Evolutionary conservation across 208 protist species (phyloP).

Genomic region (Trypanosomatidae sp.): DNA sequence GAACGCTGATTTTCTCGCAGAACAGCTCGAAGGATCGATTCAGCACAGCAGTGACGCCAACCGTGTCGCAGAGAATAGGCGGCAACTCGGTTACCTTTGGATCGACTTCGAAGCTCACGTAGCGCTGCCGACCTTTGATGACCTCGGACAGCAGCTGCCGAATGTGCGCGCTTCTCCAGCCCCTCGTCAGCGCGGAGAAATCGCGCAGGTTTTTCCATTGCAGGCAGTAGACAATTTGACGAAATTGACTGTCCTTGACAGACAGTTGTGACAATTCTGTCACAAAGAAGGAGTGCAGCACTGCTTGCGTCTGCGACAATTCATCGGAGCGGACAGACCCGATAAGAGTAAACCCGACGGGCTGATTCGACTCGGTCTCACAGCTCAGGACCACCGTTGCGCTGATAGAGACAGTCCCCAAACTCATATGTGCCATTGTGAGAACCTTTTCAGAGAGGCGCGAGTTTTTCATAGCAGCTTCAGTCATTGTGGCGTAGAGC

Average conservation of each 20-base stretch:
- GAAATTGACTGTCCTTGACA: slow-evolving; percentile 37
- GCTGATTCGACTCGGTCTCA: slow-evolving; percentile 35
- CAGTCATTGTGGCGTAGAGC: slow-evolving; percentile 59
- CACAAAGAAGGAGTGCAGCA: slow-evolving; percentile 62
- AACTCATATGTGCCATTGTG: slow-evolving; percentile 47
- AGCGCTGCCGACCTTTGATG: slow-evolving; percentile 44
- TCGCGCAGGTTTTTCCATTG: slow-evolving; percentile 61
- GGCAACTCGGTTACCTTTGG: slow-evolving; percentile 54
- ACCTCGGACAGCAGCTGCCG: slow-evolving; percentile 52
- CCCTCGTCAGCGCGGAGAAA: slow-evolving; percentile 36
- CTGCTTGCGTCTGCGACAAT: slow-evolving; percentile 41
- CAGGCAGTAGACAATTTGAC: slow-evolving; percentile 56
- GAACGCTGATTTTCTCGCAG: slow-evolving; percentile 51
- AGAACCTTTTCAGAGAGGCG: slow-evolving; percentile 42
- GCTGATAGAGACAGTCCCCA: slow-evolving; percentile 51
- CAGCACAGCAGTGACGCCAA: slow-evolving; percentile 36
- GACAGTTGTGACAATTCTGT: slow-evolving; percentile 38
- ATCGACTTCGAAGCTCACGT: slow-evolving; percentile 53
- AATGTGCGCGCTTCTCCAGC: slow-evolving; percentile 51
- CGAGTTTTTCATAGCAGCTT: slow-evolving; percentile 46
- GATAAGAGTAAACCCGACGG: slow-evolving; percentile 49
- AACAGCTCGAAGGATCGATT: slow-evolving; percentile 49
- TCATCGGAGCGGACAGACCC: slow-evolving; percentile 56
- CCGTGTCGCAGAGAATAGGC: slow-evolving; percentile 48
- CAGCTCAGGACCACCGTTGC: slow-evolving; percentile 42